Percentiles rank a stretch among this genome's conserved stretches.
Evolutionary conservation across 2,329 filamentous ascomycete species (phyloP).

Genomic region (Diplodia sapinea): DNA sequence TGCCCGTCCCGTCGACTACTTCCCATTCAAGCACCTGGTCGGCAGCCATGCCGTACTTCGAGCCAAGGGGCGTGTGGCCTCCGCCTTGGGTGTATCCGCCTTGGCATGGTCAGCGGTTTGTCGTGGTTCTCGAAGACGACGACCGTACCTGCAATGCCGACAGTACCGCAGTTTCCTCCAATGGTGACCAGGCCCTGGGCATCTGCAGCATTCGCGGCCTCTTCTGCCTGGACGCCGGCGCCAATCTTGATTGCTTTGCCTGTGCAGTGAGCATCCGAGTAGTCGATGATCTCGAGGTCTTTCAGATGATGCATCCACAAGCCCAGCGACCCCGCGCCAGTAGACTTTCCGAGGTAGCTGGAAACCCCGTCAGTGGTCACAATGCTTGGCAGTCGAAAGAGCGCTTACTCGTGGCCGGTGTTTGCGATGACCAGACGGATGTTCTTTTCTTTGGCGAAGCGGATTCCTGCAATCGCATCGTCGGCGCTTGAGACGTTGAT

Average conservation of each 20-base stretch:
- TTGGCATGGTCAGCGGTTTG: not conserved
- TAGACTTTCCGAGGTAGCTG: slow-evolving; percentile 42
- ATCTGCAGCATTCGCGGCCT: slow-evolving; percentile 38
- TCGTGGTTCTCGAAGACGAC: rapidly evolving
- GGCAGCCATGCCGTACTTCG: slow-evolving; percentile 39
- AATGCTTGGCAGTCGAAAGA: not conserved
- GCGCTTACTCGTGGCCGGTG: slow-evolving; percentile 45
- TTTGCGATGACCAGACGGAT: slow-evolving; percentile 47
- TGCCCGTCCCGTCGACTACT: slow-evolving; percentile 43
- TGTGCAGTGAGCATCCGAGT: slow-evolving; percentile 37
- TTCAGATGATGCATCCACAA: slow-evolving; percentile 48
- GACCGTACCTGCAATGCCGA: slow-evolving; percentile 39
- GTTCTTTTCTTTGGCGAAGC: slow-evolving; percentile 42
- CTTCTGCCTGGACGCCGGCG: slow-evolving; percentile 43
- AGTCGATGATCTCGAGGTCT: slow-evolving; percentile 42
- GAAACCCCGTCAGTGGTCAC: not conserved
- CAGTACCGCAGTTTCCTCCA: slow-evolving; percentile 42
- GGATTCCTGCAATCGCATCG: slow-evolving; percentile 36
- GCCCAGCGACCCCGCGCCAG: slow-evolving; percentile 42
- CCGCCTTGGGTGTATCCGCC: slow-evolving; percentile 44
- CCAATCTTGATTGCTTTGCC: slow-evolving; percentile 41
- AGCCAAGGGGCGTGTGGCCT: slow-evolving; percentile 36
- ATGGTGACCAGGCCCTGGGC: slow-evolving; percentile 37
- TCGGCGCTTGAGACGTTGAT: slow-evolving; percentile 11
- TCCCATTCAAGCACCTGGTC: slow-evolving; percentile 43